Percentiles rank a stretch among this genome's conserved stretches.
Conservation (phyloP, 805 yeast genomes). For the Zygoascus flipseniorum region DNA sequence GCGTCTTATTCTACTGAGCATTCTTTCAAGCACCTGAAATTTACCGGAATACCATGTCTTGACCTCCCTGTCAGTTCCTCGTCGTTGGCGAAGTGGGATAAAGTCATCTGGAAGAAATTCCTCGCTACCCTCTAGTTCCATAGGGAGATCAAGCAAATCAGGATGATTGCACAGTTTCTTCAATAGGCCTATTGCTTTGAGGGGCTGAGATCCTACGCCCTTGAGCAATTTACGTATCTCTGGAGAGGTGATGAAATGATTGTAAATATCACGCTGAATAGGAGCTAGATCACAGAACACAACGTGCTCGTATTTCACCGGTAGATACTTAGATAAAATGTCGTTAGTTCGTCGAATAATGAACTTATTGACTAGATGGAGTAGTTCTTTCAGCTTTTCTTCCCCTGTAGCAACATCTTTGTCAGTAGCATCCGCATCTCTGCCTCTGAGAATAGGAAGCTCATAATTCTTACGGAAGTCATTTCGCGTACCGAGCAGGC, state of each 20-base stretch:
- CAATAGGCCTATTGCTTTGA: slow-evolving; percentile 80
- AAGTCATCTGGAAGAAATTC: slow-evolving; percentile 63
- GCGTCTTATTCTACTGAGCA: slow-evolving; percentile 60
- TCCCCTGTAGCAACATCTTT: slow-evolving; percentile 65
- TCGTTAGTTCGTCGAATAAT: slow-evolving; percentile 95
- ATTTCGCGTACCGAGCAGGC: slow-evolving; percentile 70
- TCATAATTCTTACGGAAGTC: slow-evolving; percentile 86
- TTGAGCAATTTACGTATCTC: slow-evolving; percentile 59
- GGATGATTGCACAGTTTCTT: slow-evolving; percentile 95
- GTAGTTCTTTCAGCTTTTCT: slow-evolving; percentile 56
- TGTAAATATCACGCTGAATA: slow-evolving; percentile 63
- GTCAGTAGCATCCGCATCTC: slow-evolving; percentile 87
- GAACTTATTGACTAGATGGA: slow-evolving; percentile 73
- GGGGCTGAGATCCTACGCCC: slow-evolving; percentile 59
- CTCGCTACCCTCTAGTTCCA: slow-evolving; percentile 67
- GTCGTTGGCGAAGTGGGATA: slow-evolving; percentile 30
- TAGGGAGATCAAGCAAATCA: slow-evolving; percentile 65
- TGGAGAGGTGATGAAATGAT: slow-evolving; percentile 69
- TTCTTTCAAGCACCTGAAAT: slow-evolving; percentile 74
- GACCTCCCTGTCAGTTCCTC: slow-evolving; percentile 58
- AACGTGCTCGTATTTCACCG: slow-evolving; percentile 94
- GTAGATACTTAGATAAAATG: slow-evolving; percentile 84
- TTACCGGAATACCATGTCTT: slow-evolving; percentile 84
- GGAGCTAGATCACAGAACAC: slow-evolving; percentile 82
- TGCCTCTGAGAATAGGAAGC: slow-evolving; percentile 64